Evolutionary conservation across 2,329 filamentous ascomycete genomes (phyloP), one percentile per base, ranked within the genome.

Genomic region (Lasiodiplodia citricola): DNA sequence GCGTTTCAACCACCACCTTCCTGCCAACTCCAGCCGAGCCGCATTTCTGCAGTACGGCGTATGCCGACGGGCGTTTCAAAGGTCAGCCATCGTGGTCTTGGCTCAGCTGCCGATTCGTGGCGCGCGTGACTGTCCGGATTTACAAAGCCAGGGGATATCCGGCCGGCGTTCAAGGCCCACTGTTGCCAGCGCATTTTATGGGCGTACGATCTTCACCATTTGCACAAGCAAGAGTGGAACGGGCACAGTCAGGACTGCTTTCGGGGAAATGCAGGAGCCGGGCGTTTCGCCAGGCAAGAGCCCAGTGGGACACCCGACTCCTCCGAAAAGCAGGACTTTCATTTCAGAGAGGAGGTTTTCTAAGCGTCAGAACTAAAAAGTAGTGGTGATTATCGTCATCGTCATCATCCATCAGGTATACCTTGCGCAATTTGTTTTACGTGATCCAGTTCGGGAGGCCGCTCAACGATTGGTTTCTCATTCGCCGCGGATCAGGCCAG

Each of bases 291-390:
- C 37, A 25, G 51, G 7, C 13, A 16, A n/a, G 8, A 21, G 44
- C 44, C 23, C 8, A 0, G 38, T 11, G 18, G 28, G 52, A 52
- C 60, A 25, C 18, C 28, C 8, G 44, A 25, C 31, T 50, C 44
- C 60, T 16, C 51, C 60, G 60, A 52, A 64, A 47, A 64, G 60
- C 60, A 64, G 60, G 37, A 64, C 44, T 41, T 64, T 25, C 18
- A 63, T 64, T 64, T 57, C 37, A 54, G 51, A 10, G 55, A 37
- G n/a, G 2, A 23, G 21, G 13, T 14, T 28, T 28, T 38, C 35
- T 13, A 50, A 28, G 2, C 10, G 21, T 16, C 21, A 28, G 14
- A 21, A 14, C 44, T 38, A 64, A 38, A 52, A 38, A 5, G 21
- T 14, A 3, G 25, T 25, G 52, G 8, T 38, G 13, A 21, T 21